phyloP scores from a whole-genome alignment of 805 yeast genomes.

The Isabelozyma heimii region DNA sequence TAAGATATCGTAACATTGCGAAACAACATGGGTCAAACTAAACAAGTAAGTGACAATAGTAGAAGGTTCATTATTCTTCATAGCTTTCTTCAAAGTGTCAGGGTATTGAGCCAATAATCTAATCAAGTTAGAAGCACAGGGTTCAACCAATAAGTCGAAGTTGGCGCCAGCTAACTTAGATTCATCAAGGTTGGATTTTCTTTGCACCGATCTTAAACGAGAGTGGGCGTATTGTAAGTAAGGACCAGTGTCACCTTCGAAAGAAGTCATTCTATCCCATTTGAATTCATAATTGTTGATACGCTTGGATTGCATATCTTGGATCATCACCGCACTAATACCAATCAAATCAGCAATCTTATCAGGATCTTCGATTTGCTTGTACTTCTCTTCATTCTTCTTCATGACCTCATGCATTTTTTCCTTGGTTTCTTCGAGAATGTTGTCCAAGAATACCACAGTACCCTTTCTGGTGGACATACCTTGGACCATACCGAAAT shows the following conservation, averaged over 20 bases:
- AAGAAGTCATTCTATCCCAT: conserved; percentile 97
- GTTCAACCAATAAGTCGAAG: conserved; percentile 63
- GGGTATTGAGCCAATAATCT: conserved; percentile 88
- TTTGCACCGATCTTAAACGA: conserved; percentile 89
- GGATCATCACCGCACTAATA: conserved; percentile 96
- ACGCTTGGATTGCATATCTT: conserved; percentile 98
- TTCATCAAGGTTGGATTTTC: conserved; percentile 59
- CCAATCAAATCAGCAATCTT: conserved; percentile 94
- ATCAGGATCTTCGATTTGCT: conserved; percentile 92
- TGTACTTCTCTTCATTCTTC: conserved; percentile 84
- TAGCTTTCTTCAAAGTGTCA: conserved; percentile 79
- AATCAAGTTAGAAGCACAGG: conserved; percentile 65
- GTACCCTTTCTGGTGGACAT: conserved; percentile 99
- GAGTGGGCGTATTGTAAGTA: conserved; percentile 98
- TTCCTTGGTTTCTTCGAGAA: conserved; percentile 88
- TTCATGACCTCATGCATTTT: conserved; percentile 97
- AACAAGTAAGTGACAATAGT: conserved; percentile 92
- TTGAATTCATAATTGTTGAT: conserved; percentile 93
- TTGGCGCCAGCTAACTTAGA: conserved; percentile 50
- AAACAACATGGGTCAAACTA: conserved; percentile 87
- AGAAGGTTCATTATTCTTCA: conserved; percentile 85
- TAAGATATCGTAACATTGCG: conserved; percentile 91
- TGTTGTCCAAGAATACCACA: conserved; percentile 94
- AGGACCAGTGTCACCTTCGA: conserved; percentile 99
- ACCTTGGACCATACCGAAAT: conserved; percentile 97